Evolutionary conservation across 805 yeast species (phyloP), one percentile per base, ranked within the genome.

Genomic region (Kodamaea nitidulidarum): DNA sequence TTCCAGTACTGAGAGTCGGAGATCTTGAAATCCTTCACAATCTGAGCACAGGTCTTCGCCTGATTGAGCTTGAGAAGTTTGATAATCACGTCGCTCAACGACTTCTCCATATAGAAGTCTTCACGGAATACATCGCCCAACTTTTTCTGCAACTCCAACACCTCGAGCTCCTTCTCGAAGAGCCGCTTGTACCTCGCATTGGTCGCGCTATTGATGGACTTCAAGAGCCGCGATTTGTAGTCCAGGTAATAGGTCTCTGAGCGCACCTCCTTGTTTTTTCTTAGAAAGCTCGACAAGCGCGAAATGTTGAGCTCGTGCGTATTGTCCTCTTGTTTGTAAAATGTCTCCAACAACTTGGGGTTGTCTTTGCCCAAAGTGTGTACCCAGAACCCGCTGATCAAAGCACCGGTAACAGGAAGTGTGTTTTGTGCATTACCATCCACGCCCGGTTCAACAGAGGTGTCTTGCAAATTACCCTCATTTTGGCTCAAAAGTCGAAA

Each of bases 401-500:
- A 50, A 27, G 62, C 67, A 2, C 73, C 73, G 31, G 55, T 55
- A 2, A 68, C 57, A 26, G 56, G 58, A 12, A 67, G 40, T 20
- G 5, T 20, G 8, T 20, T 20, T 8, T 20, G 22, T 20, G 22
- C 22, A 8, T 20, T 20, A 8, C 5, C 8, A 20, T 20, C 22
- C 22, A 20, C 8, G 22, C 22, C 8, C 5, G 22, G 22, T 6
- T 20, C 22, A 20, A 20, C 8, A 20, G 68, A 65, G 2, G 65
- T 61, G 25, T 65, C 58, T 28, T 53, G 55, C 10, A 63, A 50
- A 18, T 49, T 36, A 2, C 39, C 44, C 11, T 70, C 73, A 36
- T 65, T 66, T 41, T 67, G 73, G 47, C 76, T 79, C 34, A 91
- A 55, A 3, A 84, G 48, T 45, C 81, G 78, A 60, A 83, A 83